These are phyloP conservation scores for Kwoniella dejecticola DNA, from an alignment of 768 basidiomycete genomes.

Conservation along the genomic window DNA sequence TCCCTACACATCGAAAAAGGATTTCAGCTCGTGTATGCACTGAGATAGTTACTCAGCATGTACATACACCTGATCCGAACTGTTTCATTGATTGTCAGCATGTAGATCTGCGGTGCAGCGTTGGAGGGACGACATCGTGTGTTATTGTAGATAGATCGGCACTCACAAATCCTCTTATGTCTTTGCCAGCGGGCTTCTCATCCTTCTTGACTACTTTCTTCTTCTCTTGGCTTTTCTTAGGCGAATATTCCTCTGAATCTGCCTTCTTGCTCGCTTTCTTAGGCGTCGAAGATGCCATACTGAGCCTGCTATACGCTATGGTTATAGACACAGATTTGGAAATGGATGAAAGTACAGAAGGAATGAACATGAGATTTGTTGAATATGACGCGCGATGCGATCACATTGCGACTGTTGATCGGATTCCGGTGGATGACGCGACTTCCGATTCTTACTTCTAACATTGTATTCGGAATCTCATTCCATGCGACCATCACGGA, in stretches of 20 bases:
- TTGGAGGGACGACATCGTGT: neutral
- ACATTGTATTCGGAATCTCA: no score
- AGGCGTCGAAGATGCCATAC: conserved; percentile 14
- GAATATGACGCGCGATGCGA: conserved; percentile 1
- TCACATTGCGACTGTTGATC: neutral
- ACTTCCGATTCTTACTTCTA: neutral
- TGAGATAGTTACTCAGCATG: neutral
- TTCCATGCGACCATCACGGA: no score
- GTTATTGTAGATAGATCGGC: neutral
- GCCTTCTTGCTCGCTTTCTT: conserved; percentile 13
- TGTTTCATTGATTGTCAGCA: neutral
- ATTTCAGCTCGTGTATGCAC: neutral
- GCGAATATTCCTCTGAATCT: conserved; percentile 2
- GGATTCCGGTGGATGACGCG: neutral
- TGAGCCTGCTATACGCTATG: neutral
- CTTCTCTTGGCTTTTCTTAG: conserved; percentile 18
- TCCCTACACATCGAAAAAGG: neutral
- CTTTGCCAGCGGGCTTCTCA: conserved; percentile 28
- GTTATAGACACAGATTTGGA: no score
- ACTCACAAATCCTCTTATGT: conserved; percentile 49
- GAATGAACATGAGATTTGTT: neutral
- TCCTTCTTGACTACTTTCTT: conserved; percentile 23
- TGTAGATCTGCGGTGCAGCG: neutral
- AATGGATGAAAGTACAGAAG: neutral
- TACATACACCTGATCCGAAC: conserved; percentile 18